Percentiles rank a stretch among this genome's conserved stretches.
Evolutionary conservation across 495 filamentous ascomycete species (phyloP).

Genomic region (Amphirosellinia nigrospora): DNA sequence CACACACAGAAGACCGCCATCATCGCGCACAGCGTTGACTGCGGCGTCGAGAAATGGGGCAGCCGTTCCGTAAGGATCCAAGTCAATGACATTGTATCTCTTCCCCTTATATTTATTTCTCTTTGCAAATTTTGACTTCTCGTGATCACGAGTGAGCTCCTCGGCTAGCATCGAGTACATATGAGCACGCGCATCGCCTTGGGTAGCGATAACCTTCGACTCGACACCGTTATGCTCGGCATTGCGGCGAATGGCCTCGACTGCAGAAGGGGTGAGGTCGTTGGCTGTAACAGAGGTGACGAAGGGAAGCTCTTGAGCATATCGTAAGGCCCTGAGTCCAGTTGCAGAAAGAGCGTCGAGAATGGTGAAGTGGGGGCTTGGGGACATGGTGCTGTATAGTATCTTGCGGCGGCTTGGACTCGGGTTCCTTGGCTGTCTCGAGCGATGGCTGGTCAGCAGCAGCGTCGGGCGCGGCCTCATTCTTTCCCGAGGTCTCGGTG

Average conservation of each 20-base stretch:
- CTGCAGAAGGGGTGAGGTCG: slow-evolving; percentile 79
- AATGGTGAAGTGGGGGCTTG: slow-evolving; percentile 67
- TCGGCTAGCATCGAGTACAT: slow-evolving; percentile 75
- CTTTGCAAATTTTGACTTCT: slow-evolving; percentile 36
- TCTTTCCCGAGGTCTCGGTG: not conserved
- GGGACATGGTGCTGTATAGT: slow-evolving; percentile 21
- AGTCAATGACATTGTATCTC: slow-evolving; percentile 91
- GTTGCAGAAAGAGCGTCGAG: slow-evolving; percentile 96
- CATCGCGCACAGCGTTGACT: slow-evolving; percentile 78
- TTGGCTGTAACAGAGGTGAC: slow-evolving; percentile 85
- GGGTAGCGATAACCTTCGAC: slow-evolving; percentile 71
- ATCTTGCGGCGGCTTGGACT: slow-evolving; percentile 28
- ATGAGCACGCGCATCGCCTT: slow-evolving; percentile 82
- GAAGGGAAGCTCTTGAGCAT: slow-evolving; percentile 87
- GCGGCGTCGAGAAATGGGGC: slow-evolving; percentile 90
- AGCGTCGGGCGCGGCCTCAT: slow-evolving; percentile 5
- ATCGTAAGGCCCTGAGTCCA: slow-evolving; percentile 88
- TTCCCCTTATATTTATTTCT: slow-evolving; percentile 37
- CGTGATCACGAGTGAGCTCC: slow-evolving; percentile 36
- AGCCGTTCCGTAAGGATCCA: slow-evolving; percentile 95
- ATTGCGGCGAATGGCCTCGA: slow-evolving; percentile 80
- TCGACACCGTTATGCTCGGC: slow-evolving; percentile 78
- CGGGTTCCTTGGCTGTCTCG: slow-evolving; percentile 31
- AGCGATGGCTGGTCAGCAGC: not conserved
- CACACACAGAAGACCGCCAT: slow-evolving; percentile 88